Base-by-base conservation (phyloP, 2,329 filamentous ascomycete genomes). In the Fusarium transvaalense region DNA sequence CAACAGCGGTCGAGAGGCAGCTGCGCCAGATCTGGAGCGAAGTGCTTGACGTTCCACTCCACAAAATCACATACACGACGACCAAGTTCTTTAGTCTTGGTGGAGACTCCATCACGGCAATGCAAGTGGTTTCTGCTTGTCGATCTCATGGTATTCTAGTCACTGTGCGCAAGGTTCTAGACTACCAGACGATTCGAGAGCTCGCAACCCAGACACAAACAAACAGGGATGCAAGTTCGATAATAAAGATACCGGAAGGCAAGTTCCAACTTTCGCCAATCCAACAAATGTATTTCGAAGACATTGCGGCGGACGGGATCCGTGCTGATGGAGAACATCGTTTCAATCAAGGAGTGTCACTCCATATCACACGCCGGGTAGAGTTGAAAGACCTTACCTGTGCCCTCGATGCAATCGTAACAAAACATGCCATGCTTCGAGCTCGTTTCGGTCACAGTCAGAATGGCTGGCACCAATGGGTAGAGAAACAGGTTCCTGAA, bases 51-150 rank as follows among this genome's bases (percentile, higher is more conserved):
- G 25, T 39, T 21, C 25, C 48, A 9, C 37, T 52, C 25, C 17
- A 25, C 34, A 35, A 35, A 10, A 27, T 51, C 13, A 51, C 47
- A 38, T 51, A 51, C 34, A 37, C 47, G 17, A 45, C 42, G n/a
- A 51, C 47, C 23, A 51, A 32, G 32, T 56, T 56, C 32, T 47
- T 56, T 19, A 38, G 41, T 23, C 51, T 54, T 32, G 51, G 51
- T n/a, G 51, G 51, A 35, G 51, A 54, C 31, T 54, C 51, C 3
- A 54, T 56, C 13, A 56, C 52, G 19, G 52, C 52, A 5, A 56
- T 56, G 52, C 52, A 56, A 14, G 52, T 56, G 5, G 52, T 56
- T 17, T 56, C 52, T 15, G 41, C 32, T 29, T 47, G 41, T 21
- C 41, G 41, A 27, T 10, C 31, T 31, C 52, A 25, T 4, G 52